Evolutionary conservation across 306 rosid species (phyloP), one percentile per base, ranked within the genome.

Genomic region (Dalbergia oliveri): DNA sequence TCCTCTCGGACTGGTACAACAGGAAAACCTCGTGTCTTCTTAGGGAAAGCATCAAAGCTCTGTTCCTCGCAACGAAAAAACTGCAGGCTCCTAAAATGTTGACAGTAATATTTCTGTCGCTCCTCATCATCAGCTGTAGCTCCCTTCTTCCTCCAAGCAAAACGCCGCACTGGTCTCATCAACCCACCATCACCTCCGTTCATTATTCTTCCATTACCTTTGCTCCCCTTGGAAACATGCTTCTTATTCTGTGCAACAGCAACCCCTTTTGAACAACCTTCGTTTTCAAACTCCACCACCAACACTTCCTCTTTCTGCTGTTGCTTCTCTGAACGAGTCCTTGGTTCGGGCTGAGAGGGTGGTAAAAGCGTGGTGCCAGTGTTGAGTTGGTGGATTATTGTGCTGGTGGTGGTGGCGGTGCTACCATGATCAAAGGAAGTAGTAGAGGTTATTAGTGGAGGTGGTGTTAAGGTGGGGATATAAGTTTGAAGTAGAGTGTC

Each of bases 1-100:
- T 63, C 80, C 2, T 0, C 34, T 0, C 26, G 18, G 5, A 88
- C 39, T 0, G 88, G 88, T 3, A 77, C 9, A 1, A 49, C 45
- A 6, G 77, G 79, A 39, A 11, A 37, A 5, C 0, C 9, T 0
- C 1, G 5, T 10, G 79, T 84, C 66, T 79, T 70, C 7, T 18
- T 64, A 4, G 58, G 16, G 1, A 10, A 79, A 51, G 11, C 47
- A 60, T 65, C 31, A 14, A 3, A 14, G 18, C 6, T 5, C 1
- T 31, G 44, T 10, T 6, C 58, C 3, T 6, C 4, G 2, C 11
- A 12, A 44, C 19, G 33, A 14, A 23, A 37, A n/a, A 8, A 2
- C 0, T 19, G n/a, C 16, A 4, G 6, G 15, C 44, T 16, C 51
- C 41, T 39, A 0, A 16, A 18, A 18, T 4, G 15, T 2, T 49